Evolutionary conservation across 2,329 filamentous ascomycete genomes (phyloP), one percentile per base, ranked within the genome.

Genomic region (Atkinsonella texensis): DNA sequence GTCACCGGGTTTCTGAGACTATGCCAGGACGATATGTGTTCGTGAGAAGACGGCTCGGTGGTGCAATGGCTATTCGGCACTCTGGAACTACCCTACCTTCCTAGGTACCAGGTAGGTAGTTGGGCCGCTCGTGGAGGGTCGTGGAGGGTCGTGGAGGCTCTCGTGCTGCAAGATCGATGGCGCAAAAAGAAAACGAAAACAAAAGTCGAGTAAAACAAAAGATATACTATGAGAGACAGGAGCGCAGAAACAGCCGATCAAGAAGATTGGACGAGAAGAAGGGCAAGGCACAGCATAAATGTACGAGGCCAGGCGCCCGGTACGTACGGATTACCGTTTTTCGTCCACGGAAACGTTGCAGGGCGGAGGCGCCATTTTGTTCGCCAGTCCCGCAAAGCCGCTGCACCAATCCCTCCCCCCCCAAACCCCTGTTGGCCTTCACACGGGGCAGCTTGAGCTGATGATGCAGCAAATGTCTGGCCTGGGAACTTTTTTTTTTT

Each of bases 1-100:
- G 51, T 49, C 33, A 52, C 42, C n/a, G 51, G 42, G 45, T 31
- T 48, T 48, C 45, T 32, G 42, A 46, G 31, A 52, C 46, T 46
- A 49, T 44, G 9, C 23, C 46, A 32, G 39, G 33, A 12, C 47
- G 46, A 18, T 38, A 11, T n/a, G 28, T 48, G 23, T 42, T 49
- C 46, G 49, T 32, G 42, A 44, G 49, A 46, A 46, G 49, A 38
- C 32, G 39, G 39, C 42, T 50, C 53, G 49, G 44, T 45, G 50
- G 50, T 52, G 50, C 46, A 49, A 45, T 51, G 31, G 20, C n/a
- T 20, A 48, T 40, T 32, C 23, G 35, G 49, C 45, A 41, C 17
- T 48, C 28, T 28, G 7, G 28, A 8, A 28, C 7, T 28, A 28
- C 28, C 28, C 28, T 28, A 28, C 28, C 28, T 28, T 7, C 4